Percentiles rank a stretch among this genome's conserved stretches.
Conservation (phyloP, 768 basidiomycete species). For the Trametes sanguinea region DNA sequence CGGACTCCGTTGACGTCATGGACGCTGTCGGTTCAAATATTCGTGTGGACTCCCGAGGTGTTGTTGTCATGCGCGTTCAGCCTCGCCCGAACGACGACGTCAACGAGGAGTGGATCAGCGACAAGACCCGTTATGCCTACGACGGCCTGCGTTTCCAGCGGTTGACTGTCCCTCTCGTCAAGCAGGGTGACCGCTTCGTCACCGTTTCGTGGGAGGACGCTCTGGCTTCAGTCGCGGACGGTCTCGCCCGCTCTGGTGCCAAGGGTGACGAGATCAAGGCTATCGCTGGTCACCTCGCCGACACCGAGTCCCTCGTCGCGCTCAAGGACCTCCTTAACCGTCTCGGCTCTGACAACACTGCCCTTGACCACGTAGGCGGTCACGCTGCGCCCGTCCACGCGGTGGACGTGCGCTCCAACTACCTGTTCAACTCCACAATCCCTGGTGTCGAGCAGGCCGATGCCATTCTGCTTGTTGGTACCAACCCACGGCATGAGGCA, state of each 20-base stretch:
- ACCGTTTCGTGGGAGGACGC: slow-evolving; percentile 92
- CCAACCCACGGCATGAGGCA: slow-evolving; percentile 96
- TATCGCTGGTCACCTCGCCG: slow-evolving; percentile 89
- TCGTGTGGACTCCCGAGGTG: slow-evolving; percentile 91
- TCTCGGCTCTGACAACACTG: slow-evolving; percentile 92
- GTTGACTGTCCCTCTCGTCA: slow-evolving; percentile 87
- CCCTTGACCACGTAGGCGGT: slow-evolving; percentile 75
- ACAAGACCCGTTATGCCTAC: slow-evolving; percentile 97
- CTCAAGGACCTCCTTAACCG: slow-evolving; percentile 92
- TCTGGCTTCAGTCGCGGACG: slow-evolving; percentile 72
- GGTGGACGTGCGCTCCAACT: slow-evolving; percentile 92
- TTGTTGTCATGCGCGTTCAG: slow-evolving; percentile 96
- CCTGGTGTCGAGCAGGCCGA: slow-evolving; percentile 91
- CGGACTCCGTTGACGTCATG: slow-evolving; percentile 92
- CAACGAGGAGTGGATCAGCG: slow-evolving; percentile 99
- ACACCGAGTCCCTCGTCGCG: slow-evolving; percentile 91
- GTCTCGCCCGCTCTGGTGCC: slow-evolving; percentile 78
- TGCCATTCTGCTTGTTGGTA: slow-evolving; percentile 89
- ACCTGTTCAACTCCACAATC: slow-evolving; percentile 93
- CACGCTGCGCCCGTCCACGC: slow-evolving; percentile 71
- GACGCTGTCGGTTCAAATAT: slow-evolving; percentile 98
- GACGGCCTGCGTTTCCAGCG: slow-evolving; percentile 96
- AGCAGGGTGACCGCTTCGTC: slow-evolving; percentile 91
- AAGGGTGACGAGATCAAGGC: slow-evolving; percentile 92
- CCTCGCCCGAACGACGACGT: slow-evolving; percentile 96